These are phyloP conservation scores for Gamarada debralockiae DNA, from an alignment of 495 filamentous ascomycete species.

Conservation along the genomic window DNA sequence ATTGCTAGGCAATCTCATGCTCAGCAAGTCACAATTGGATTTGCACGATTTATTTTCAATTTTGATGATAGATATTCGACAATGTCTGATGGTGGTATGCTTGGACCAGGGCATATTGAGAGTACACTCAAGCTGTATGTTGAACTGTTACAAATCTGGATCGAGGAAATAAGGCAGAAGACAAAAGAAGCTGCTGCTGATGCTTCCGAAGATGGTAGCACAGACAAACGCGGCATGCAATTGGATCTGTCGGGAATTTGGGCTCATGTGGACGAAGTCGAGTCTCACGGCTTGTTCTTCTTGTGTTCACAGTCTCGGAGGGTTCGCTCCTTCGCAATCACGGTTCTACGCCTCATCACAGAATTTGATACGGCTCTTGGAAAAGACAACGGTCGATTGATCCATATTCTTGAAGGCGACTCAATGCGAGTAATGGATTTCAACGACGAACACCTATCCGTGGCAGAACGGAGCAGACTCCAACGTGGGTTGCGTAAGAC, in stretches of 20 bases:
- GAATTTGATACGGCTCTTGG: slow-evolving; percentile 90
- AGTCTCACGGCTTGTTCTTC: slow-evolving; percentile 98
- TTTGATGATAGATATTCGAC: slow-evolving; percentile 96
- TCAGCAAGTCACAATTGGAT: slow-evolving; percentile 94
- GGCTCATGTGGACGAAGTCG: slow-evolving; percentile 92
- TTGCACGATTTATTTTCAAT: slow-evolving; percentile 94
- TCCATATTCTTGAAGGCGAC: slow-evolving; percentile 87
- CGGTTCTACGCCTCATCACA: slow-evolving; percentile 83
- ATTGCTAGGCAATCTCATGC: slow-evolving; percentile 92
- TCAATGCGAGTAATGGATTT: slow-evolving; percentile 84
- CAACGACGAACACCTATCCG: slow-evolving; percentile 87
- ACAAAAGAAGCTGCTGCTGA: slow-evolving; percentile 68
- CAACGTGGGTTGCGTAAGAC: slow-evolving; percentile 87
- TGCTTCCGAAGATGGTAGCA: slow-evolving; percentile 49
- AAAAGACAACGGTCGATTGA: slow-evolving; percentile 68
- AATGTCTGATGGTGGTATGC: slow-evolving; percentile 97
- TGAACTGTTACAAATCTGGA: slow-evolving; percentile 92
- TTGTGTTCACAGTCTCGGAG: slow-evolving; percentile 89
- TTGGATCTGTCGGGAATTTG: slow-evolving; percentile 83
- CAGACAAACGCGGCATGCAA: slow-evolving; percentile 61
- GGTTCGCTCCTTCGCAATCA: slow-evolving; percentile 87
- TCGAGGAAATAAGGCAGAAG: slow-evolving; percentile 89
- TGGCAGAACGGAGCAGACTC: slow-evolving; percentile 87
- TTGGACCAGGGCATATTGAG: slow-evolving; percentile 92
- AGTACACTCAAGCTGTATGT: slow-evolving; percentile 90